These are phyloP conservation scores for Metarhizium robertsii DNA, from an alignment of 2,329 filamentous ascomycete genomes.

Conservation along the genomic window DNA sequence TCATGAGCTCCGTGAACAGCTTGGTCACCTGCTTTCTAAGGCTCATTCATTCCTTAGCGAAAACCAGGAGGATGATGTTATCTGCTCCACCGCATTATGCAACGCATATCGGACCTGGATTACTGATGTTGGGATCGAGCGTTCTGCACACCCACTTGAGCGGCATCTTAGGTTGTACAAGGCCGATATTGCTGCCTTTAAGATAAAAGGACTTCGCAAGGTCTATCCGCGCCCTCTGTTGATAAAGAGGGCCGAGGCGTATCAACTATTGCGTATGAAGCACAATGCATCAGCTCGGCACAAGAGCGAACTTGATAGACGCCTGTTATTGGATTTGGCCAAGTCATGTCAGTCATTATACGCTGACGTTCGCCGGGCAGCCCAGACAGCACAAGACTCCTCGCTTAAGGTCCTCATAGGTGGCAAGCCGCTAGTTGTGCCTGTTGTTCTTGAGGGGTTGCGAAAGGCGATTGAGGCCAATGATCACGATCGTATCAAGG, in stretches of 20 bases:
- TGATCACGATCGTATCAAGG: constrained; percentile 89
- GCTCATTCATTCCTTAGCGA: constrained; percentile 76
- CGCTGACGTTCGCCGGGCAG: constrained; percentile 89
- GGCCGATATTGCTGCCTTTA: constrained; percentile 84
- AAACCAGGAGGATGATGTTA: constrained; percentile 90
- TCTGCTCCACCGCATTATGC: constrained; percentile 89
- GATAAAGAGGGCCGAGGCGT: constrained; percentile 85
- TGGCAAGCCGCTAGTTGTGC: constrained; percentile 79
- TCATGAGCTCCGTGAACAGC: constrained; percentile 69
- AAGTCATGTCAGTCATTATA: constrained; percentile 86
- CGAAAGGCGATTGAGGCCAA: constrained; percentile 68
- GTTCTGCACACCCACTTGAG: constrained; percentile 88
- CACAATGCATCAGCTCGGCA: constrained; percentile 85
- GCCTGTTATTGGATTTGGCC: constrained; percentile 74
- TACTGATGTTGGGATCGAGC: constrained; percentile 91
- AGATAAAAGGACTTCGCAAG: constrained; percentile 86
- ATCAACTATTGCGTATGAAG: constrained; percentile 86
- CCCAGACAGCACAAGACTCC: constrained; percentile 85
- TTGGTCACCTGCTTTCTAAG: constrained; percentile 71
- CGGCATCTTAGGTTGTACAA: constrained; percentile 75
- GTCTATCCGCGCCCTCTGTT: constrained; percentile 88
- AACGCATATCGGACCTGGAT: constrained; percentile 94
- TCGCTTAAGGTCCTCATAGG: constrained; percentile 87
- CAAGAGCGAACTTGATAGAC: constrained; percentile 84
- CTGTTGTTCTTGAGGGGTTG: constrained; percentile 71